These are phyloP conservation scores for Clarireedia sp. DNA, from an alignment of 2,329 filamentous ascomycete species.

Conservation along the genomic window DNA sequence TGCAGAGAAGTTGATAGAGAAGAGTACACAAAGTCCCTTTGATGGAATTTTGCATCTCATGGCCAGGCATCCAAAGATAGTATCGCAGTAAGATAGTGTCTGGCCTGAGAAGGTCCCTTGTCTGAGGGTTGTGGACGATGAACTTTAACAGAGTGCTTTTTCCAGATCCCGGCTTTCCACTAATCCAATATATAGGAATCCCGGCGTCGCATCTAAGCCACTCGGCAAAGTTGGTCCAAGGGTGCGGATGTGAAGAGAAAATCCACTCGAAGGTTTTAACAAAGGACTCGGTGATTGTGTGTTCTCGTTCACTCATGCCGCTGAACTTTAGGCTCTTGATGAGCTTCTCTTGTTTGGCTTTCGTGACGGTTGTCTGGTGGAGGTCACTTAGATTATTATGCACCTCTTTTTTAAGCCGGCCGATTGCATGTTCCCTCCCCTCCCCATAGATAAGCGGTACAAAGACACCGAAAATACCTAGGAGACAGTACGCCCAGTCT, in stretches of 20 bases:
- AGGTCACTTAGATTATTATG: too few relatives aligned
- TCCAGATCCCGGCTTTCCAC: constrained; percentile 38
- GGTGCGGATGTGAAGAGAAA: too few relatives aligned
- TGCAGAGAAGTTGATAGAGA: constrained; percentile 37
- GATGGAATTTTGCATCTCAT: constrained; percentile 36
- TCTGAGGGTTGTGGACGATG: constrained; percentile 26
- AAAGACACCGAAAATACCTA: neutral
- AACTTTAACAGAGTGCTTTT: constrained; percentile 39
- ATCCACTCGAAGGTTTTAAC: too few relatives aligned
- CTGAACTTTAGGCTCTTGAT: too few relatives aligned
- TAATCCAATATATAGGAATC: constrained; percentile 37
- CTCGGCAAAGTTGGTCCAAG: constrained; percentile 27
- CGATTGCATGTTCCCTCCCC: neutral
- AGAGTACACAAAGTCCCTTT: constrained; percentile 44
- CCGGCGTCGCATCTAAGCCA: constrained; percentile 34
- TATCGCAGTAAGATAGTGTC: constrained; percentile 28
- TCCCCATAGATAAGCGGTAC: neutral
- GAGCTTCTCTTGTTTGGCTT: too few relatives aligned
- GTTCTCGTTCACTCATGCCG: too few relatives aligned
- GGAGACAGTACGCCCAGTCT: neutral
- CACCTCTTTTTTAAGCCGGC: neutral
- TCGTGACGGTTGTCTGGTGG: too few relatives aligned
- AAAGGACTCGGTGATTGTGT: too few relatives aligned
- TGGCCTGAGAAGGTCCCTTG: constrained; percentile 14
- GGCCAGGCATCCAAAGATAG: constrained; percentile 25